phyloP scores from a whole-genome alignment of 305 asterid species.

The Fraxinus paxiana region DNA sequence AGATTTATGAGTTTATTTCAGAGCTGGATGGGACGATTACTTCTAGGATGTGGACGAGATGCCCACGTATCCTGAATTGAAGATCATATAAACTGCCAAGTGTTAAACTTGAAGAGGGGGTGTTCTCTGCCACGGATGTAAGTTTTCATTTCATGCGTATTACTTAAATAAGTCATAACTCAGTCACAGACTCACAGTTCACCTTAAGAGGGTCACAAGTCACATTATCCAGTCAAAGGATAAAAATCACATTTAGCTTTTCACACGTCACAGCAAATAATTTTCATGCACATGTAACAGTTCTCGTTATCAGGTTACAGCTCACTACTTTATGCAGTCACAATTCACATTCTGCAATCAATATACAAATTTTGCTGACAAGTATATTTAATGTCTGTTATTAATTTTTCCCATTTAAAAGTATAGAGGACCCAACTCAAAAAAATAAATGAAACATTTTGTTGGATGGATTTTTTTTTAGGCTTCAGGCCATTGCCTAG shows the following conservation, averaged over 20 bases:
- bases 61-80: background rate
- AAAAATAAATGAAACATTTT: background rate
- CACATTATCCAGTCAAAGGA: background rate
- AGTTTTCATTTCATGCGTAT: background rate
- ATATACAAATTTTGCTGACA: background rate
- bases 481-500: background rate
- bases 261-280: background rate
- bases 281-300: background rate
- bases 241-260: background rate
- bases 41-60: background rate
- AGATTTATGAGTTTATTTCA: background rate
- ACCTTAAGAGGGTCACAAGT: background rate
- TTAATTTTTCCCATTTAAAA: background rate
- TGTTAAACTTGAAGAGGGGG: background rate
- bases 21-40: background rate
- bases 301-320: background rate
- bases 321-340: background rate
- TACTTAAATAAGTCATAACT: background rate
- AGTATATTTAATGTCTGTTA: no score
- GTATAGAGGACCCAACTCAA: background rate
- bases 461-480: background rate
- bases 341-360: background rate
- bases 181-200: background rate
- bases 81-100: background rate
- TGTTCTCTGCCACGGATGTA: background rate